Percentiles rank a stretch among this genome's conserved stretches.
phyloP scores from a whole-genome alignment of 202 grass and related monocot genomes.

The Eragrostis tef region DNA sequence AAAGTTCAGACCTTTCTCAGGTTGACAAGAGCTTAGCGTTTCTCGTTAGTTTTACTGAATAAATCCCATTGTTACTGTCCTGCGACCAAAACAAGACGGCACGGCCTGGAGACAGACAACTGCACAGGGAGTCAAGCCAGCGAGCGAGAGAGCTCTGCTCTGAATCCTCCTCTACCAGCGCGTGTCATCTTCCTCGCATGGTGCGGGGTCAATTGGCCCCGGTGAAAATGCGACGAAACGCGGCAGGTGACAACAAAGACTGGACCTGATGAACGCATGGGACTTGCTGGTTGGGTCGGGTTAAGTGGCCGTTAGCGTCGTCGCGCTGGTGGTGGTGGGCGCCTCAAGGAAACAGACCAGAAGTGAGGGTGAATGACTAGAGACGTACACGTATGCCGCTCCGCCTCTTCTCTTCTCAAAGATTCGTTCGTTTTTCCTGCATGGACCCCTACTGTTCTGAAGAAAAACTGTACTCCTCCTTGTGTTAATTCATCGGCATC shows the following conservation, averaged over 20 bases:
- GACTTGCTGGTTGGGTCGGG: background rate
- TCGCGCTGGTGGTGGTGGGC: background rate
- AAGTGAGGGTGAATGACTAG: too few species aligned
- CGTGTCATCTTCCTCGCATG: background rate
- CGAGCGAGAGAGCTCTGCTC: background rate
- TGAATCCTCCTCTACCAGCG: background rate
- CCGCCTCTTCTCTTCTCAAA: background rate
- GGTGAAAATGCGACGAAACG: conserved; percentile 1
- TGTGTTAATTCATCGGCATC: background rate
- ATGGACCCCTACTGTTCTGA: background rate
- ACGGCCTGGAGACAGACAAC: background rate
- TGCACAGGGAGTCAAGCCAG: background rate
- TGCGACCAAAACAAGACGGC: background rate
- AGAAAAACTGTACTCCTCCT: background rate
- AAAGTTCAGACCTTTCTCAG: background rate
- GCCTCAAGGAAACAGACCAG: conserved; percentile 3
- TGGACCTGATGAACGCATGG: background rate
- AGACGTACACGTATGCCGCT: background rate
- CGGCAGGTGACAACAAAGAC: background rate
- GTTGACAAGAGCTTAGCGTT: background rate
- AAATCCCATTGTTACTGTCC: background rate
- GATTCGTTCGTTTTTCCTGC: background rate
- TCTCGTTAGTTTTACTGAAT: background rate
- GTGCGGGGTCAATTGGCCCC: background rate
- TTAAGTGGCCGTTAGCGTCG: conserved; percentile 25